Evolutionary conservation across 352 stramenopile genomes (phyloP).

Genomic region (Peronospora belbahrii): DNA sequence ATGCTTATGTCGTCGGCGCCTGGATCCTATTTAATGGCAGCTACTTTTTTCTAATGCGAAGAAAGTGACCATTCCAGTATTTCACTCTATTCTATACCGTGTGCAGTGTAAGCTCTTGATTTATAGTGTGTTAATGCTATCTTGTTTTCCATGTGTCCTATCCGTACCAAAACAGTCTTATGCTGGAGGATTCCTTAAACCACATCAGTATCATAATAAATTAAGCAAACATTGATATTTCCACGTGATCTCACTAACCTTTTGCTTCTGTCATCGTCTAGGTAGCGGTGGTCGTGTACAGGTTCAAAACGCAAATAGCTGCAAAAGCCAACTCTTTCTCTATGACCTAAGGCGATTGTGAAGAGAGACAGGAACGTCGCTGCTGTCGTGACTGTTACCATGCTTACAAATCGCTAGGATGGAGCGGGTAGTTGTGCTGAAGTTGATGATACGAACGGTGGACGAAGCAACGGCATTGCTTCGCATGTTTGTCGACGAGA

Average conservation of each 20-base stretch:
- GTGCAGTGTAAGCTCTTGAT: constrained; percentile 17
- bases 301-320: constrained; percentile 13
- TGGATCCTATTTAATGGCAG: constrained; percentile 45
- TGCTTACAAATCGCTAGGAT: constrained; percentile 17
- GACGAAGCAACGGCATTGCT: constrained; percentile 3
- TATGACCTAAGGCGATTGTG: constrained; percentile 9
- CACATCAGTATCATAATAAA: neutral
- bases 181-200: neutral
- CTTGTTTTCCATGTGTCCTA: neutral
- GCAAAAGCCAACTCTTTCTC: constrained; percentile 8
- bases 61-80: constrained; percentile 33
- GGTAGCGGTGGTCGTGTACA: constrained; percentile 4
- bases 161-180: neutral
- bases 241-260: constrained; percentile 12
- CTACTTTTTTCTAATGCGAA: constrained; percentile 43
- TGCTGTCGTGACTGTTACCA: constrained; percentile 17
- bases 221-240: constrained; percentile 12
- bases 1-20: constrained; percentile 28
- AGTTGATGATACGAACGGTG: constrained; percentile 20
- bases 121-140: constrained; percentile 17
- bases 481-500: constrained; percentile 17
- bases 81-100: constrained; percentile 21
- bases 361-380: constrained; percentile 16
- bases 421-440: constrained; percentile 13
- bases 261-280: constrained; percentile 9